Percentiles rank a stretch among this genome's conserved stretches.
phyloP scores from a whole-genome alignment of 2,329 filamentous ascomycete genomes.

The Fusarium tanahbumbuense region DNA sequence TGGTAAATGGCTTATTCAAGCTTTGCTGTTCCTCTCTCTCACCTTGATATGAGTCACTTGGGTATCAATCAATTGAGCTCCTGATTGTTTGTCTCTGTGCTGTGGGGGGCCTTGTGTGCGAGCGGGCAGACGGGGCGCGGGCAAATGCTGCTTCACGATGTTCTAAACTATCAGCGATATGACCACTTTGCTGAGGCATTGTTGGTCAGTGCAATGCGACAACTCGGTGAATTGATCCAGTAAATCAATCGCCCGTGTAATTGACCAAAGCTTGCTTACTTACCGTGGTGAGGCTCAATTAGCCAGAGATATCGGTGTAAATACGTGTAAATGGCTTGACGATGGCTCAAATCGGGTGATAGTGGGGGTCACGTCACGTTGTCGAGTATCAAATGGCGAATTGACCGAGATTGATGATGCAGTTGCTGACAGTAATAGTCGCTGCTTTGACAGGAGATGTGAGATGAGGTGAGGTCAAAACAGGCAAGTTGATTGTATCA shows the following conservation, averaged over 20 bases:
- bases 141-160: neutral
- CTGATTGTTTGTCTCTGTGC: neutral
- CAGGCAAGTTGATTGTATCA: conserved; percentile 4
- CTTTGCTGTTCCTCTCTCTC: neutral
- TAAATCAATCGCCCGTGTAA: conserved; percentile 6
- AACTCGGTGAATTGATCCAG: conserved; percentile 18
- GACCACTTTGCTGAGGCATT: conserved; percentile 29
- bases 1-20: conserved; percentile 1
- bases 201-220: conserved; percentile 10
- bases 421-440: neutral
- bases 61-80: neutral
- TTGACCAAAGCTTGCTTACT: conserved; percentile 14
- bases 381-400: conserved; percentile 27
- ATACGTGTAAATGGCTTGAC: conserved; percentile 36
- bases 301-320: conserved; percentile 13
- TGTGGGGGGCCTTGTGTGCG: neutral
- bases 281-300: conserved; percentile 25
- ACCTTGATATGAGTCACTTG: conserved; percentile 29
- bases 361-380: conserved; percentile 47
- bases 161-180: conserved; percentile 28
- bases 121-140: neutral
- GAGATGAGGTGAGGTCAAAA: conserved; percentile 1
- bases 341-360: conserved; percentile 41
- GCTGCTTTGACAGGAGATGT: conserved; percentile 8
- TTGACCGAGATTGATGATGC: conserved; percentile 26